These are phyloP conservation scores for Exophiala spinifera DNA, from an alignment of 2,329 filamentous ascomycete species.

Conservation along the genomic window DNA sequence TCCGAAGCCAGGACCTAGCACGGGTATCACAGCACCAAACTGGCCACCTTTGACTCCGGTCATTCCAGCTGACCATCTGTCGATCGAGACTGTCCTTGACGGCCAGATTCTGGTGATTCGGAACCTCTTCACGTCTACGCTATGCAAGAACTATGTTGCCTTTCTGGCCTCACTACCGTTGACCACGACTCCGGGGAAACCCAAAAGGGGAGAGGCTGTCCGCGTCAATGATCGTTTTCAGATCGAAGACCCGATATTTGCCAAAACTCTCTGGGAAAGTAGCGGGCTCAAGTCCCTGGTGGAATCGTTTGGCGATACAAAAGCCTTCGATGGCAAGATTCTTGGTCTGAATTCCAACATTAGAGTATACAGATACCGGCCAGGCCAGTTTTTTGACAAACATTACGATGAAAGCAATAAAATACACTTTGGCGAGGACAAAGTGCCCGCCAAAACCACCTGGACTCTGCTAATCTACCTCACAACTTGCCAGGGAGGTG, in stretches of 20 bases:
- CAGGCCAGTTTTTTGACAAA: conserved; percentile 86
- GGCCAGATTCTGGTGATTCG: conserved; percentile 71
- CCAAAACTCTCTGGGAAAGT: conserved; percentile 69
- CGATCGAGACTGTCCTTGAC: conserved; percentile 55
- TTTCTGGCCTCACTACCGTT: conserved; percentile 71
- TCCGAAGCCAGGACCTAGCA: background rate
- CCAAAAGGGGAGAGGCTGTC: conserved; percentile 75
- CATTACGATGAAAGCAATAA: conserved; percentile 90
- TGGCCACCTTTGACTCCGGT: conserved; percentile 73
- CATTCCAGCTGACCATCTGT: conserved; percentile 63
- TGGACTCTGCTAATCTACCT: conserved; percentile 91
- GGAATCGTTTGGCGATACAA: conserved; percentile 33
- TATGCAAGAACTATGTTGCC: conserved; percentile 72
- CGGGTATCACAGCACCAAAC: conserved; percentile 43
- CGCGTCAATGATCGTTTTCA: conserved; percentile 89
- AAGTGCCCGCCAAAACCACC: conserved; percentile 65
- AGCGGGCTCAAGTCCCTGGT: conserved; percentile 68
- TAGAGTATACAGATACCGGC: conserved; percentile 79
- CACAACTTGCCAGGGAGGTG: conserved; percentile 78
- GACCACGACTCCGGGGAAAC: conserved; percentile 72
- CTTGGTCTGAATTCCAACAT: conserved; percentile 88
- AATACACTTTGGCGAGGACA: conserved; percentile 55
- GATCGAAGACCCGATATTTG: conserved; percentile 71
- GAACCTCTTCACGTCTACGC: conserved; percentile 69
- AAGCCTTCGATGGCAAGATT: conserved; percentile 73